phyloP scores from a whole-genome alignment of 2,329 filamentous ascomycete genomes.

The Nemania sp. region DNA sequence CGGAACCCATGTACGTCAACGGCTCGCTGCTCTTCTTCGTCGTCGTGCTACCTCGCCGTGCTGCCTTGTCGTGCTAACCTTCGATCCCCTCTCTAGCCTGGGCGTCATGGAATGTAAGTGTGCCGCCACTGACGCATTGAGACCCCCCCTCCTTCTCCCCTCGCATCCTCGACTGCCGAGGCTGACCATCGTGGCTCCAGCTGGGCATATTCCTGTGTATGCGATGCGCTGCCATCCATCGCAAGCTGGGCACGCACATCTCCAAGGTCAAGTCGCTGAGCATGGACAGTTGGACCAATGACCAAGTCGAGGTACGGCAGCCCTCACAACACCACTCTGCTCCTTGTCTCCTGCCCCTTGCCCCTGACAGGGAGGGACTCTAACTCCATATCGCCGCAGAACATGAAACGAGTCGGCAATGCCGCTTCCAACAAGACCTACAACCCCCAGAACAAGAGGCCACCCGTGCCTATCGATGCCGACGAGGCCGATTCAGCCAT shows the following conservation, averaged over 20 bases:
- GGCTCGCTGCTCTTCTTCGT: background rate
- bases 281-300: slow-evolving; percentile 96
- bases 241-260: slow-evolving; percentile 95
- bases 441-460: slow-evolving; percentile 82
- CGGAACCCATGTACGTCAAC: slow-evolving; percentile 79
- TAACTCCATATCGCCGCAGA: slow-evolving; percentile 55
- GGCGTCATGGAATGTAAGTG: slow-evolving; percentile 95
- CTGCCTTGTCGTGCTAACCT: slow-evolving; percentile 26
- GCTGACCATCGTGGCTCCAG: slow-evolving; percentile 51
- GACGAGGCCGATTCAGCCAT: slow-evolving; percentile 94
- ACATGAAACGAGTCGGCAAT: slow-evolving; percentile 94
- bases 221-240: slow-evolving; percentile 93
- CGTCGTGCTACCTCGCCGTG: background rate
- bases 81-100: slow-evolving; percentile 65
- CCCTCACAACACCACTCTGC: background rate
- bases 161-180: no score
- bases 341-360: no score
- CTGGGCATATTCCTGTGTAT: slow-evolving; percentile 96
- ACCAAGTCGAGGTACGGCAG: slow-evolving; percentile 86
- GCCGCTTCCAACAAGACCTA: slow-evolving; percentile 82
- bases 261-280: slow-evolving; percentile 98
- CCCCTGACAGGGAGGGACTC: slow-evolving; percentile 27
- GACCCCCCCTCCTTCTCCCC: background rate
- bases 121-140: slow-evolving; percentile 31
- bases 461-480: slow-evolving; percentile 83